These are phyloP conservation scores for Helianthus tuberosus DNA, from an alignment of 129 eudicot genomes.

Conservation along the genomic window DNA sequence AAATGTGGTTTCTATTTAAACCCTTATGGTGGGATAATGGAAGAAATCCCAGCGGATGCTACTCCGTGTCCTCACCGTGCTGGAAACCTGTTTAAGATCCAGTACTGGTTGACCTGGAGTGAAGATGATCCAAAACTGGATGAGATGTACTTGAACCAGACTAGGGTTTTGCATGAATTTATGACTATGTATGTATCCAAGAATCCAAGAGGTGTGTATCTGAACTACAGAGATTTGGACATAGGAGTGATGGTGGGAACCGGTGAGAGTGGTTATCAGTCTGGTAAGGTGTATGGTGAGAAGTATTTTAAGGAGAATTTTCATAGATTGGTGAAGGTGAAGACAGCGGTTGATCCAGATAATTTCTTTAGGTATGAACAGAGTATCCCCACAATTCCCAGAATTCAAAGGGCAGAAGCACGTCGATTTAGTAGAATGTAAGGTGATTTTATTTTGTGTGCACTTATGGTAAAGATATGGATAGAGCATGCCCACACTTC, in stretches of 20 bases:
- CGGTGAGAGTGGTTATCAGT: slow-evolving; percentile 15
- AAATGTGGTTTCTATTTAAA: slow-evolving; percentile 12
- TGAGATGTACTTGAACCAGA: slow-evolving; percentile 7
- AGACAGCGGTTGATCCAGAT: slow-evolving; percentile 24
- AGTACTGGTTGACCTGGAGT: slow-evolving; percentile 29
- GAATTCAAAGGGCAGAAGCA: background rate
- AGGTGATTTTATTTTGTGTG: background rate
- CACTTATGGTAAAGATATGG: background rate
- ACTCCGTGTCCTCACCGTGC: slow-evolving; percentile 49
- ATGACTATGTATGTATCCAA: slow-evolving; percentile 41
- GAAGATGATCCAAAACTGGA: slow-evolving; percentile 23
- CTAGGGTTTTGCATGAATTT: slow-evolving; percentile 19
- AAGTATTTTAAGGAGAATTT: slow-evolving; percentile 21
- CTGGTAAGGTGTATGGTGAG: slow-evolving; percentile 23
- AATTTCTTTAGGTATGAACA: slow-evolving; percentile 31
- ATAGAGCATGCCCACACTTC: background rate
- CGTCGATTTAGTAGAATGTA: slow-evolving; percentile 1
- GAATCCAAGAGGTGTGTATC: slow-evolving; percentile 34
- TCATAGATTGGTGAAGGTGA: slow-evolving; percentile 32
- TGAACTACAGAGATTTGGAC: slow-evolving; percentile 35
- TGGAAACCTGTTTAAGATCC: slow-evolving; percentile 34
- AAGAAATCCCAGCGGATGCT: slow-evolving; percentile 26
- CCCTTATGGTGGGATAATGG: slow-evolving; percentile 43
- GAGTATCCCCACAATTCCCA: slow-evolving; percentile 15
- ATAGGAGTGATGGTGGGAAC: slow-evolving; percentile 21